phyloP scores from a whole-genome alignment of 176 grass and related monocot species.

The Oryza australiensis region DNA sequence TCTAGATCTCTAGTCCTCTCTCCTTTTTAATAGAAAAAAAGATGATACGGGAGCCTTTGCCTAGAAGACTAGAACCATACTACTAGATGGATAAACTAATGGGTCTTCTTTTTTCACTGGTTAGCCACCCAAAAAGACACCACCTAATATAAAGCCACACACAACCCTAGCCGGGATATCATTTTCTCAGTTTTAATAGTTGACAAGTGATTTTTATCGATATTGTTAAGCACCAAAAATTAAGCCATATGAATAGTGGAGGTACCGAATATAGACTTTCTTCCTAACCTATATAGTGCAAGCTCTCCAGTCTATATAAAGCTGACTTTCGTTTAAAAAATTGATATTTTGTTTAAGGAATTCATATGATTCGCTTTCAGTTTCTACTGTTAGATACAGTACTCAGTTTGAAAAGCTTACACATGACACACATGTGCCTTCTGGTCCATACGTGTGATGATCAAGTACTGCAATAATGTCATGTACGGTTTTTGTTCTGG shows the following conservation, averaged over 20 bases:
- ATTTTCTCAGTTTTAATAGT: not conserved
- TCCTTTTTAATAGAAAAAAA: no score
- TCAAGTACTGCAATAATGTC: not conserved
- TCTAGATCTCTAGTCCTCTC: no score
- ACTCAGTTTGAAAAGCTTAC: not conserved
- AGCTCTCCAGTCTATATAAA: not conserved
- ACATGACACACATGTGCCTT: not conserved
- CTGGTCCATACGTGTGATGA: not conserved
- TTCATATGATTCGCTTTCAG: not conserved
- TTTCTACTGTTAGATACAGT: not conserved
- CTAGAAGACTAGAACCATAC: no score
- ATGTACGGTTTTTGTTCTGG: not conserved
- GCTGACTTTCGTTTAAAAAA: not conserved
- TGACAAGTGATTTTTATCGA: not conserved
- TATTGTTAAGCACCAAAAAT: not conserved
- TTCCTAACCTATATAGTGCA: not conserved
- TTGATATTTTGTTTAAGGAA: not conserved
- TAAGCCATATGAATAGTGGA: not conserved
- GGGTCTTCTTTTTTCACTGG: no score
- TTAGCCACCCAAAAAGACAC: no score
- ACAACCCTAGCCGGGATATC: not conserved
- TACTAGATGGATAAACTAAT: no score
- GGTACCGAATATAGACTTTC: not conserved
- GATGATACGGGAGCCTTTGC: no score
- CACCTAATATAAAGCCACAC: not conserved